These are phyloP conservation scores for Mycena amicta DNA, from an alignment of 768 basidiomycete genomes.

Conservation along the genomic window DNA sequence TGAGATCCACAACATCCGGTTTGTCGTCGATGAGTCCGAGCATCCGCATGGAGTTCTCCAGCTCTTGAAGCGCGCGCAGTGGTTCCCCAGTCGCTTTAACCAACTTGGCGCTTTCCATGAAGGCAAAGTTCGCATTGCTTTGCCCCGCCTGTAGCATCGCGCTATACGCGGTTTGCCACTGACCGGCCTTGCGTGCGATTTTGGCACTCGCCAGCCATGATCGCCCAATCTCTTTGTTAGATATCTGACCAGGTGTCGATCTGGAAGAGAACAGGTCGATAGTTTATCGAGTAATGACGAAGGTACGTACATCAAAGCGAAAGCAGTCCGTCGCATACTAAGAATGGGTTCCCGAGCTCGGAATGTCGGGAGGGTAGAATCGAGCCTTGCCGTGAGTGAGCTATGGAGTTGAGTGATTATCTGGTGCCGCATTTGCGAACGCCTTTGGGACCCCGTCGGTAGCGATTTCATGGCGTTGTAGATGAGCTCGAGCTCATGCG, in stretches of 20 bases:
- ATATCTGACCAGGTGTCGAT: conserved; percentile 37
- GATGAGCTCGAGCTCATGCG: conserved; percentile 83
- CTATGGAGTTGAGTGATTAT: conserved; percentile 47
- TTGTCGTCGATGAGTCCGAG: conserved; percentile 47
- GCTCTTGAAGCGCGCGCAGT: conserved; percentile 81
- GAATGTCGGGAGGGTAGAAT: conserved; percentile 84
- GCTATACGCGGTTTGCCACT: conserved; percentile 96
- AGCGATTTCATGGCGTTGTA: conserved; percentile 44
- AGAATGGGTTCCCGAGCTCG: conserved; percentile 85
- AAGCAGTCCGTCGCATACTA: conserved; percentile 86
- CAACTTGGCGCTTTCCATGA: conserved; percentile 90
- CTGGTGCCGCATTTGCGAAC: conserved; percentile 35
- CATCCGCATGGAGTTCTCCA: conserved; percentile 72
- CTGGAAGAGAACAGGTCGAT: conserved; percentile 20
- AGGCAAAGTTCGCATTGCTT: conserved; percentile 69
- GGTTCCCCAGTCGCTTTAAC: conserved; percentile 78
- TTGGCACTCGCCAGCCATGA: conserved; percentile 95
- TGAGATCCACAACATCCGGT: conserved; percentile 56
- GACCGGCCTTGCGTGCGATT: conserved; percentile 92
- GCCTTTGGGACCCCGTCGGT: conserved; percentile 40
- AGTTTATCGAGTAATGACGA: neutral
- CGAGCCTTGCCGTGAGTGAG: conserved; percentile 65
- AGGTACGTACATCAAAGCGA: conserved; percentile 62
- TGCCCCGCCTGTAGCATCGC: conserved; percentile 90
- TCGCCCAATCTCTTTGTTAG: conserved; percentile 68